Conservation (phyloP, 1,284 basidiomycete genomes). For the Dichomitus squalens region DNA sequence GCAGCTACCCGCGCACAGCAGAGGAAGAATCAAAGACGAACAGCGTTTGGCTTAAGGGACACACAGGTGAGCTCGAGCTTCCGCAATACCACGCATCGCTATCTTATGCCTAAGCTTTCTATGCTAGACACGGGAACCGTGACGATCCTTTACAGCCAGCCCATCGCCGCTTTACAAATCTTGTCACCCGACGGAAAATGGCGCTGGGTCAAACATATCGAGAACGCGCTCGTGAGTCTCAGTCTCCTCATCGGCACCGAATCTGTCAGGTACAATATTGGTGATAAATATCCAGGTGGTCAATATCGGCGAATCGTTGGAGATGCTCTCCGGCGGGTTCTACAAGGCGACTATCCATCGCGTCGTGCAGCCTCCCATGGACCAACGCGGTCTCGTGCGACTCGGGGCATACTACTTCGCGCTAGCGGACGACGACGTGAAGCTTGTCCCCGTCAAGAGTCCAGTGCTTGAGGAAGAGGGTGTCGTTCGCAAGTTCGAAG, state of each 20-base stretch:
- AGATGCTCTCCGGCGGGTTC: conserved; percentile 46
- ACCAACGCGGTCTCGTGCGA: conserved; percentile 46
- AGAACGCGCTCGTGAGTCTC: conserved; percentile 51
- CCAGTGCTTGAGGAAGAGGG: conserved; percentile 34
- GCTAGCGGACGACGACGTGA: conserved; percentile 35
- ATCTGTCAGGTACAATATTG: no score
- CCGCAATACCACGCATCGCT: not conserved
- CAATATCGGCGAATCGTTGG: conserved; percentile 46
- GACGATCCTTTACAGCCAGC: conserved; percentile 61
- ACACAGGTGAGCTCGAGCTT: conserved; percentile 45
- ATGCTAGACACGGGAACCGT: conserved; percentile 54
- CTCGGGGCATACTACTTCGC: conserved; percentile 49
- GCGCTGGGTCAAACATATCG: conserved; percentile 62
- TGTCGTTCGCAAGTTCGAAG: conserved; percentile 31
- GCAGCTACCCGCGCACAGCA: conserved; percentile 35
- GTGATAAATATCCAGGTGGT: no score
- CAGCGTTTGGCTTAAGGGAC: conserved; percentile 63
- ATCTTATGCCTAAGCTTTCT: not conserved
- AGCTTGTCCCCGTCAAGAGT: conserved; percentile 34
- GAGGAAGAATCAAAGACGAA: conserved; percentile 56
- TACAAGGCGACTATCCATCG: conserved; percentile 46
- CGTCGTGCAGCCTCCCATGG: conserved; percentile 50
- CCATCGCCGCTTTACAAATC: conserved; percentile 54
- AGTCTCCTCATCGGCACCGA: no score
- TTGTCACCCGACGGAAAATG: conserved; percentile 41